Evolutionary conservation across 2,329 filamentous ascomycete species (phyloP).

Genomic region (Monosporascus cannonballus): DNA sequence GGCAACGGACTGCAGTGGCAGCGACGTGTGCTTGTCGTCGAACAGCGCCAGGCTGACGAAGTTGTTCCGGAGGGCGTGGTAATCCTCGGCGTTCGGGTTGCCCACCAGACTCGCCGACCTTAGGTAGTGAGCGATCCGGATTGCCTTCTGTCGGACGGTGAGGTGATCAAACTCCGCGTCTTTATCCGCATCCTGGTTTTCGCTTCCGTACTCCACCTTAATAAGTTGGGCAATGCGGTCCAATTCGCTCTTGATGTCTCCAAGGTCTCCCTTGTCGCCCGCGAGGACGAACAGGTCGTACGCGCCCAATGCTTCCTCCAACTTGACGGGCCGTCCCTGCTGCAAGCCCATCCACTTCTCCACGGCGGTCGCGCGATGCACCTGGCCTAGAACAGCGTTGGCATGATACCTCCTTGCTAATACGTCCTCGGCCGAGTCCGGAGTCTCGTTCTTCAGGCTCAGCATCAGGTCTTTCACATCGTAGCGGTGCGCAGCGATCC

Average conservation of each 20-base stretch:
- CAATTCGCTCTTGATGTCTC: conserved; percentile 1
- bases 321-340: conserved; percentile 37
- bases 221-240: conserved; percentile 2
- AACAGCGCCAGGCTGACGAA: conserved; percentile 56
- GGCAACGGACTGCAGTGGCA: conserved; percentile 59
- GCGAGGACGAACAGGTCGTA: conserved; percentile 60
- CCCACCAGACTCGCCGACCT: conserved; percentile 44
- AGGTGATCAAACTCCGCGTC: conserved; percentile 36
- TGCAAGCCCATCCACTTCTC: conserved; percentile 50
- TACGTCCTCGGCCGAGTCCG: conserved; percentile 48
- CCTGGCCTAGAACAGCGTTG: conserved; percentile 48
- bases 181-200: conserved; percentile 32
- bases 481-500: conserved; percentile 49
- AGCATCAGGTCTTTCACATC: conserved; percentile 57
- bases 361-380: conserved; percentile 55
- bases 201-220: conserved; percentile 42
- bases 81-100: conserved; percentile 36
- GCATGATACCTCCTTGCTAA: conserved; percentile 56
- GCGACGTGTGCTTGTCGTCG: conserved; percentile 41
- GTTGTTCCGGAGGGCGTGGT: conserved; percentile 57
- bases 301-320: conserved; percentile 53
- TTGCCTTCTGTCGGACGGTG: conserved; percentile 44
- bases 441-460: conserved; percentile 35
- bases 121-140: conserved; percentile 46
- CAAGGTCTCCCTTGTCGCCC: conserved; percentile 35